Base-by-base conservation (phyloP, 345 rosid species). In the Triadica sebifera region DNA sequence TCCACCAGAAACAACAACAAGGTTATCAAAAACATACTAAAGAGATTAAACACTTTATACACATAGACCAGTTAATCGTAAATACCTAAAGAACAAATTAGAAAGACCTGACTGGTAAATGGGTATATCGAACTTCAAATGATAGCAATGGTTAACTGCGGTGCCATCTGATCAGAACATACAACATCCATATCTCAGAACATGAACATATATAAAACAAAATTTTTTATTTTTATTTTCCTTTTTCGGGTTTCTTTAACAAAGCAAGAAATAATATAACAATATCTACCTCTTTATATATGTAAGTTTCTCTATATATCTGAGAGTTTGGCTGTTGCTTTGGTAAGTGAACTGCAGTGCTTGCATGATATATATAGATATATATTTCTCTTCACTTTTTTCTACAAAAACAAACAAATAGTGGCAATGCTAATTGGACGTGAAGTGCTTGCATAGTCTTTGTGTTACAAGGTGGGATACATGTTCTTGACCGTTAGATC, bases 301-400 rank as follows among this genome's bases (percentile, higher is more conserved):
- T 64, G 39, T 39, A 59, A 20, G 67, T 55, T 73, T 80, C 64
- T 66, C 29, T 79, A 74, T 82, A 70, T 78, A 70, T 80, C 37
- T 46, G 53, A 68, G 67, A 5, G 43, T 34, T 50, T 80, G 71
- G 71, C 38, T 70, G 75, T 53, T 52, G 73, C 73, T 75, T 82
- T 78, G 91, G 89, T 86, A 91, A 93, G 92, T 91, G 77, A 85
- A 74, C 51, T 82, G 89, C 89, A 84, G 78, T 69, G 86, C 75
- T 83, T 88, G 92, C 96, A 85, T 86, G 96, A n/a, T n/a, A n/a
- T n/a, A n/a, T n/a, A n/a, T 39, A 50, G 8, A 29, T 20, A 39
- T 58, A 52, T n/a, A n/a, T n/a, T n/a, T n/a, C n/a, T 39, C 20
- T 55, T 22, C 8, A 3, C 2, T n/a, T 1, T 16, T 46, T 15